phyloP scores from a whole-genome alignment of 2,329 filamentous ascomycete species.

The Zalaria obscura region DNA sequence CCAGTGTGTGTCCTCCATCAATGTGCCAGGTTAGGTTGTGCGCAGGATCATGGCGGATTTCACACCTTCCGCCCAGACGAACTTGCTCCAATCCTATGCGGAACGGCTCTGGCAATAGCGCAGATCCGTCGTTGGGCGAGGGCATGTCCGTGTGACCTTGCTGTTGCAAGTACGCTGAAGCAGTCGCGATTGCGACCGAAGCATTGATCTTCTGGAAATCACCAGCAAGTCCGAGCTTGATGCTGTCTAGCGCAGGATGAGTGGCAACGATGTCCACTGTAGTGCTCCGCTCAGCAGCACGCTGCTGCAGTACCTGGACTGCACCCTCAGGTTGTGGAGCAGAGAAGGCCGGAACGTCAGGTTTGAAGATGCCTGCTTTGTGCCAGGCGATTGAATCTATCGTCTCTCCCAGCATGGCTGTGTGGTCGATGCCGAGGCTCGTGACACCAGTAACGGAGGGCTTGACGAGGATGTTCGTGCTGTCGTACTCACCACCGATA shows the following conservation, averaged over 20 bases:
- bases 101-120: conserved; percentile 45
- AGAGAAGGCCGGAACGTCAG: conserved; percentile 47
- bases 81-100: conserved; percentile 51
- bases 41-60: conserved; percentile 43
- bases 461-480: conserved; percentile 67
- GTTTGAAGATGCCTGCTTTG: conserved; percentile 77
- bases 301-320: conserved; percentile 39
- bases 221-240: conserved; percentile 45
- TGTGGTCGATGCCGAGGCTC: conserved; percentile 75
- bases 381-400: conserved; percentile 81
- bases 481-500: conserved; percentile 86
- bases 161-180: conserved; percentile 40
- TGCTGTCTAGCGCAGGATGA: conserved; percentile 31
- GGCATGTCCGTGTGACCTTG: conserved; percentile 28
- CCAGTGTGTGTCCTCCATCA: conserved; percentile 77
- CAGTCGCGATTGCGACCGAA: conserved; percentile 44
- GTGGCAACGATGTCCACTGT: conserved; percentile 33
- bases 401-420: conserved; percentile 63
- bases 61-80: conserved; percentile 62
- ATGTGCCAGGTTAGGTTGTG: conserved; percentile 58
- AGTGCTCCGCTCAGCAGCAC: conserved; percentile 36
- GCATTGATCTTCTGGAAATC: conserved; percentile 52
- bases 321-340: conserved; percentile 42
- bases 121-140: conserved; percentile 22
- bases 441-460: conserved; percentile 63